Conservation (phyloP, 1,284 basidiomycete genomes). For the Ustilago curta region DNA sequence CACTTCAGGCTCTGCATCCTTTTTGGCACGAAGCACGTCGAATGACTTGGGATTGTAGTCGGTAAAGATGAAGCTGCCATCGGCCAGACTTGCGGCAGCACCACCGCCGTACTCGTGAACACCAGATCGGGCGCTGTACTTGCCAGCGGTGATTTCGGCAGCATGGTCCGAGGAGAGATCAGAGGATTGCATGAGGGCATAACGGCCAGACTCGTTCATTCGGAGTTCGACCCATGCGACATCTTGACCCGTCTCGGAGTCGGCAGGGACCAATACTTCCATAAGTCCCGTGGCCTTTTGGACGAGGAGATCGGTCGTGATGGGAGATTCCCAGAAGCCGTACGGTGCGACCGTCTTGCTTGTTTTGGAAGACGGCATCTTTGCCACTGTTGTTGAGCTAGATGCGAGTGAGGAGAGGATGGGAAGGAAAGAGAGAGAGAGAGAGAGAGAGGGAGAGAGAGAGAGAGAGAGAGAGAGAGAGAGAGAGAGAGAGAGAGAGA, state of each 20-base stretch:
- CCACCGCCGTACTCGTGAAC: constrained; percentile 67
- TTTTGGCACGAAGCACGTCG: constrained; percentile 26
- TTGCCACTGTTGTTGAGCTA: background rate
- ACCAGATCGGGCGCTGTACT: constrained; percentile 51
- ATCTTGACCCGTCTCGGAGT: constrained; percentile 55
- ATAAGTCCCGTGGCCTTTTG: constrained; percentile 70
- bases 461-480: background rate
- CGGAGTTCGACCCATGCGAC: constrained; percentile 77
- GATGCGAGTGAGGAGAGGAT: too few relatives aligned
- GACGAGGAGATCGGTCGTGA: constrained; percentile 74
- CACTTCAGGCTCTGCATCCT: constrained; percentile 71
- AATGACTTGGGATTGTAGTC: constrained; percentile 49
- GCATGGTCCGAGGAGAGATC: constrained; percentile 48
- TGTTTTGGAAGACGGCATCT: constrained; percentile 21
- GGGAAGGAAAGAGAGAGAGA: background rate
- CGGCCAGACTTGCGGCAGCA: constrained; percentile 40
- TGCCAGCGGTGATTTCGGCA: constrained; percentile 34
- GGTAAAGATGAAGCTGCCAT: constrained; percentile 53
- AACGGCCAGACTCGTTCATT: constrained; percentile 76
- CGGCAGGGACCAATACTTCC: constrained; percentile 40
- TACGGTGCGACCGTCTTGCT: constrained; percentile 54
- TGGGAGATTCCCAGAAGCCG: constrained; percentile 73
- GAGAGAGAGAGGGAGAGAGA: background rate
- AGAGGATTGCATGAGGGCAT: constrained; percentile 73
- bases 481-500: background rate